Evolutionary conservation across 345 rosid species (phyloP).

Genomic region (Pseudoturritis turrita): DNA sequence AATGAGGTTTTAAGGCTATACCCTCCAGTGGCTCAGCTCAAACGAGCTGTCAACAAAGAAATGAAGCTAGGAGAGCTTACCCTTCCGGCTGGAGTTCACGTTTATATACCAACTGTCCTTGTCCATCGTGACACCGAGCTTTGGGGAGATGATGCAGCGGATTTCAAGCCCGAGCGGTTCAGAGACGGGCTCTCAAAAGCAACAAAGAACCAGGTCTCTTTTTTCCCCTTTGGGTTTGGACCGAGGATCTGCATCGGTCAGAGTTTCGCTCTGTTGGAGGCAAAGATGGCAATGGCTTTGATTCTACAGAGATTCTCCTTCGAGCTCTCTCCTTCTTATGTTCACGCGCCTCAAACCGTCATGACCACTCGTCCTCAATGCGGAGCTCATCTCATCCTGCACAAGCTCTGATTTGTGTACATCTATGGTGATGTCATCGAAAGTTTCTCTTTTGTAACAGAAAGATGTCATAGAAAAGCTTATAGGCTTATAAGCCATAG

Average conservation of each 20-base stretch:
- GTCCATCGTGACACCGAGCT: constrained; percentile 50
- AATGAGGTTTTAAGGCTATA: constrained; percentile 57
- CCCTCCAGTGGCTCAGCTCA: constrained; percentile 43
- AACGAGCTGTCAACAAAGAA: constrained; percentile 39
- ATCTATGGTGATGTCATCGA: not conserved
- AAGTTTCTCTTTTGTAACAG: too few species aligned
- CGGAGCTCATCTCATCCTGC: constrained; percentile 56
- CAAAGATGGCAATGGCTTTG: constrained; percentile 44
- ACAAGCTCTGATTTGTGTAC: constrained; percentile 18
- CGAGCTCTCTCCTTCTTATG: constrained; percentile 40
- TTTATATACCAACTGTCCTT: constrained; percentile 39
- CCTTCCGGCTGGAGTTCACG: constrained; percentile 47
- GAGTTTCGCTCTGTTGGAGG: constrained; percentile 56
- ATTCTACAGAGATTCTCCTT: constrained; percentile 32
- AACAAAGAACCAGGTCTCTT: constrained; percentile 48
- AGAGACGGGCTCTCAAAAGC: constrained; percentile 58
- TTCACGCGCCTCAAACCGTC: constrained; percentile 44
- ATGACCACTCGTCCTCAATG: constrained; percentile 50
- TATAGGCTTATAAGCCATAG: not conserved
- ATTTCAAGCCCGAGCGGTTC: constrained; percentile 66
- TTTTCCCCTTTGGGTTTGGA: constrained; percentile 62
- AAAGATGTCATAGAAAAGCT: too few species aligned
- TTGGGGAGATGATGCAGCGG: constrained; percentile 64
- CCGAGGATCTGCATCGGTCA: constrained; percentile 63
- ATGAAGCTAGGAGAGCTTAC: constrained; percentile 48